Evolutionary conservation across 768 basidiomycete species (phyloP), one percentile per base, ranked within the genome.

Genomic region (Calocybe gangraenosa): DNA sequence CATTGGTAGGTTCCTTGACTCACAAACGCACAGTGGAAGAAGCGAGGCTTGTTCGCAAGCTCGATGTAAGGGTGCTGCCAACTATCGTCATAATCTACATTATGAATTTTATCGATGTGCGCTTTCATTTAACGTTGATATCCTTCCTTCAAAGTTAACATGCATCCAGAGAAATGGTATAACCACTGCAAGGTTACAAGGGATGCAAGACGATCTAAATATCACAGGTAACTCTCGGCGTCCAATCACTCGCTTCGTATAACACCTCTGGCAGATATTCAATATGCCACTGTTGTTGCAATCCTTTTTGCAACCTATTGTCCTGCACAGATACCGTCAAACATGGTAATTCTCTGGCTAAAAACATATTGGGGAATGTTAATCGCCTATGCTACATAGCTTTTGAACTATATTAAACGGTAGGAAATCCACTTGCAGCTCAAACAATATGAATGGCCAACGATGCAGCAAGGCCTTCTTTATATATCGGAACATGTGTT

Each of bases 101-200:
- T 47, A 75, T 83, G 77, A 84, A 84, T 51, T 82, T 79, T 52
- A 81, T 84, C 47, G 81, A 83, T 58, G 82, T 83, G 48, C 49
- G 67, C 57, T 30, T 25, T 40, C 11, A 11, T 22, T 5, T 28
- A 17, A 19, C 9, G 30, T 17, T 3, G 3, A 28, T n/a, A 1
- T 30, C 15, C 21, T 31, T 35, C 10, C 4, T 15, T 35, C n/a
- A 42, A 30, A 42, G 7, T 14, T 10, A 37, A 1, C 34, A 20
- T 8, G 21, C 44, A 11, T 37, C n/a, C n/a, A 78, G 76, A 65
- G 76, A 17, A 70, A 65, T 41, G 76, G 71, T 1, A 59, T 78
- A n/a, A 70, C 73, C 0, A 66, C 75, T 31, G 76, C 76, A 11
- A 61, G 78, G 22, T 50, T 79, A 46, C 66, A 79, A 47, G 75